Evolutionary conservation across 2,329 filamentous ascomycete species (phyloP), one percentile per base, ranked within the genome.

Genomic region (Ceratocystis cacaofunesta): DNA sequence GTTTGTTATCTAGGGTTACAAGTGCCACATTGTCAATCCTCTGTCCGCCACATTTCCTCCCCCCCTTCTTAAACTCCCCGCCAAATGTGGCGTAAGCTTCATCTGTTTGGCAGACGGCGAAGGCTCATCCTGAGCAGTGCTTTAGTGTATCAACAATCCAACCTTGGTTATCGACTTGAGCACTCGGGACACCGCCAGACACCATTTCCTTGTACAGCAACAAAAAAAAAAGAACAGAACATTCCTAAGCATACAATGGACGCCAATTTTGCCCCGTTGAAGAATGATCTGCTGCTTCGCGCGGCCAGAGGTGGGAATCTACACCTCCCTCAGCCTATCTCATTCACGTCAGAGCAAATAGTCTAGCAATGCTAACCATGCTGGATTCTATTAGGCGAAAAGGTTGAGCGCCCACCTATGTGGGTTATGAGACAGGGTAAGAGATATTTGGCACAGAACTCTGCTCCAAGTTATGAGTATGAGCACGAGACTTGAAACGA

Each of bases 361-460:
- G 25, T 25, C 19, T 15, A 55, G 30, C 17, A 32, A 36, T 65
- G 22, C 46, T 50, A 17, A 61, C 25, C 15, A 8, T n/a, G 6
- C 15, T 10, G 28, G 32, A 32, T 32, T 17, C 17, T 1, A 17
- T 15, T 68, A 95, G 92, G 92, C 75, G 83, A 96, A 77, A 86
- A 86, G 74, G 89, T 97, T 70, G 91, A 96, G 77, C 86, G 94
- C 69, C 89, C 94, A 68, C 94, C 94, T 66, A 90, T 95, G 80
- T 99, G 94, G 94, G 91, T 99, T 74, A 99, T 99, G 94, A 89
- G 94, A 77, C 94, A 99, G 85, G 91, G 91, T 92, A 80, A 75
- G 75, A 58, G 28, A 32, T 36, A 7, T 32, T 58, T 19, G 52
- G 28, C 50, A 44, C 22, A 3, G 28, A 46, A 17, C 28, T 25